Conservation (phyloP, 2,329 filamentous ascomycete species). For the Massarina eburnea region DNA sequence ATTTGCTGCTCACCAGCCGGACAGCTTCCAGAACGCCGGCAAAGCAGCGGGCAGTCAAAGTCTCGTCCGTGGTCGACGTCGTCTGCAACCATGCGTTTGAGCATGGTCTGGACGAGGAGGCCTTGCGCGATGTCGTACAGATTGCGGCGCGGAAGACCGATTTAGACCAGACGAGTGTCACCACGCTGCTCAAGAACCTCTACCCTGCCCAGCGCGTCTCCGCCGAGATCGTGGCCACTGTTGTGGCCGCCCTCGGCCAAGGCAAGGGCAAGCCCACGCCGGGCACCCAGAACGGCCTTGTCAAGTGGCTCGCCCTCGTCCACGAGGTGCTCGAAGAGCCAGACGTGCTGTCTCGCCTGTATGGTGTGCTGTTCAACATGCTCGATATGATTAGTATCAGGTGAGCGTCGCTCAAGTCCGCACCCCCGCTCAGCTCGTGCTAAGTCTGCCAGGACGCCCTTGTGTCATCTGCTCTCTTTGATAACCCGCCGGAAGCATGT, state of each 20-base stretch:
- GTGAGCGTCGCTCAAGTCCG: constrained; percentile 41
- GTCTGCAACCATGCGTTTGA: constrained; percentile 67
- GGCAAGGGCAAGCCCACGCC: constrained; percentile 74
- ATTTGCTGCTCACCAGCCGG: constrained; percentile 22
- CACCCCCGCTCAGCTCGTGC: constrained; percentile 8
- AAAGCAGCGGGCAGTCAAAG: constrained; percentile 65
- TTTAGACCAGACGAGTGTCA: constrained; percentile 75
- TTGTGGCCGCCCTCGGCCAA: constrained; percentile 75
- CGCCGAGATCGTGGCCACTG: constrained; percentile 61
- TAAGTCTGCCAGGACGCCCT: constrained; percentile 42
- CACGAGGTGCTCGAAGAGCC: constrained; percentile 70
- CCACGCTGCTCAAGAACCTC: constrained; percentile 69
- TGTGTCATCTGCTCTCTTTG: constrained; percentile 78
- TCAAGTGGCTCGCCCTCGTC: constrained; percentile 78
- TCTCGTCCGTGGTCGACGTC: constrained; percentile 65
- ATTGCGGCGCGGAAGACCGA: constrained; percentile 67
- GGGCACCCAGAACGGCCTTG: constrained; percentile 67
- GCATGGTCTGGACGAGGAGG: constrained; percentile 63
- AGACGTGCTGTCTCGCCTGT: constrained; percentile 66
- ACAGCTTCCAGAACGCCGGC: constrained; percentile 52
- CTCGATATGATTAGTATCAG: constrained; percentile 78
- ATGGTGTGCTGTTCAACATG: constrained; percentile 76
- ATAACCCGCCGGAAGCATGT: constrained; percentile 82
- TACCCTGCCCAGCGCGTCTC: constrained; percentile 72
- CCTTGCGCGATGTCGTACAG: constrained; percentile 65